Conservation (phyloP, 2,329 filamentous ascomycete species). For the Cercospora sp. region DNA sequence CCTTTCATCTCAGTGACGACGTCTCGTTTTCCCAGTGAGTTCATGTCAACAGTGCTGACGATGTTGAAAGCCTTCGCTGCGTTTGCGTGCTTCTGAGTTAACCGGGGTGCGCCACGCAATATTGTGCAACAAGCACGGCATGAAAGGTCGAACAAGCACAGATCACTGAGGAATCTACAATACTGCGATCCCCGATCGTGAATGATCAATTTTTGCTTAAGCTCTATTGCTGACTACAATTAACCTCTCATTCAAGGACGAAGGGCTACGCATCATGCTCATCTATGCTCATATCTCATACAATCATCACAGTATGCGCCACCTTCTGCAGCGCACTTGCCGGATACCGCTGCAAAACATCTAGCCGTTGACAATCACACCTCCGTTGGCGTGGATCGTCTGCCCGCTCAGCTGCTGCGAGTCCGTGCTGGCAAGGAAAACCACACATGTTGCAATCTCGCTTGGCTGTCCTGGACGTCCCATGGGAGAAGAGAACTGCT, state of each 20-base stretch:
- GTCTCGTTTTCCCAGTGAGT: neutral
- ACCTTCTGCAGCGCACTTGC: neutral
- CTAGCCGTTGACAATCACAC: constrained; percentile 54
- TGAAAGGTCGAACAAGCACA: neutral
- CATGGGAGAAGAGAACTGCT: constrained; percentile 73
- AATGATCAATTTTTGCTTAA: neutral
- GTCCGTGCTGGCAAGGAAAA: constrained; percentile 75
- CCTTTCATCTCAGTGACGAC: neutral
- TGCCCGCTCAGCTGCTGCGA: constrained; percentile 75
- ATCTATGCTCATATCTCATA: neutral
- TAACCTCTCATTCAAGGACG: neutral
- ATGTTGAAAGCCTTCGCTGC: neutral
- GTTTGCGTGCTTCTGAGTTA: neutral
- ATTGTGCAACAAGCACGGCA: neutral
- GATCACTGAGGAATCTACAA: neutral
- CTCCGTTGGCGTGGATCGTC: constrained; percentile 65
- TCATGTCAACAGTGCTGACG: neutral
- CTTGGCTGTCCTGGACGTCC: constrained; percentile 76
- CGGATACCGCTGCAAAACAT: neutral
- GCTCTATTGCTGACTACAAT: neutral
- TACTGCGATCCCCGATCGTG: neutral
- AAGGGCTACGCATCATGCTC: neutral
- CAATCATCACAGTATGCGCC: neutral
- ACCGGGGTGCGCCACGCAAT: neutral
- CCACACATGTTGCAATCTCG: constrained; percentile 78